Evolutionary conservation across 2,329 filamentous ascomycete species (phyloP), one percentile per base, ranked within the genome.

Genomic region (Sordariomycetes sp.): DNA sequence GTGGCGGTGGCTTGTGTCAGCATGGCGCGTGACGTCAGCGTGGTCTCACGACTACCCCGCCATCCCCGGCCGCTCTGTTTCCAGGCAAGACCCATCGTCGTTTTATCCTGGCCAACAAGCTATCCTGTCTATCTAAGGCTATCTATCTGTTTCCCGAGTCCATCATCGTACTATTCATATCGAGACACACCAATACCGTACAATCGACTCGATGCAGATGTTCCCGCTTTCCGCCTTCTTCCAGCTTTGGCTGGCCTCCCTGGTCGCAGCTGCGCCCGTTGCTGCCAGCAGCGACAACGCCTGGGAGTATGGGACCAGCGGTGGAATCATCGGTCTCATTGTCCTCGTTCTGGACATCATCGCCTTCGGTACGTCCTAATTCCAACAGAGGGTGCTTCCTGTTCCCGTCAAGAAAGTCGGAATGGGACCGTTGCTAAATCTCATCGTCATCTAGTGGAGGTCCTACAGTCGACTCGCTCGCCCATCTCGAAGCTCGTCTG

Each of bases 401-500:
- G 25, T 52, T 35, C 6, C 34, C 35, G 42, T 8, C 8, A 8
- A 32, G 8, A 32, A 48, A 2, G 20, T 25, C 10, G 36, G 7
- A 3, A 53, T 22, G 15, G 20, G 32, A 15, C 32, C 17, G 10
- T 59, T 20, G 54, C 64, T 64, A 34, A 63, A 17, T 42, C n/a
- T 24, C n/a, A 5, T 55, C 25, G 20, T 34, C 2, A 39, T 8
- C 22, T 61, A 85, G 82, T 85, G 63, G 82, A 85, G 69, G 77
- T 85, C 61, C 70, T 85, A 58, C 80, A 84, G 68, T 85, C 81
- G 48, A 82, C 78, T 68, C 81, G 82, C 59, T 75, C 81, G 4
- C 69, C 76, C 22, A 66, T 70, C 22, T 71, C 76, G 68, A 86
- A 86, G 71, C 66, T 85, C 2, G 69, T 84, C 34, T 86, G 82